Evolutionary conservation across 2,329 filamentous ascomycete genomes (phyloP).

Genomic region (Fonsecaea nubica): DNA sequence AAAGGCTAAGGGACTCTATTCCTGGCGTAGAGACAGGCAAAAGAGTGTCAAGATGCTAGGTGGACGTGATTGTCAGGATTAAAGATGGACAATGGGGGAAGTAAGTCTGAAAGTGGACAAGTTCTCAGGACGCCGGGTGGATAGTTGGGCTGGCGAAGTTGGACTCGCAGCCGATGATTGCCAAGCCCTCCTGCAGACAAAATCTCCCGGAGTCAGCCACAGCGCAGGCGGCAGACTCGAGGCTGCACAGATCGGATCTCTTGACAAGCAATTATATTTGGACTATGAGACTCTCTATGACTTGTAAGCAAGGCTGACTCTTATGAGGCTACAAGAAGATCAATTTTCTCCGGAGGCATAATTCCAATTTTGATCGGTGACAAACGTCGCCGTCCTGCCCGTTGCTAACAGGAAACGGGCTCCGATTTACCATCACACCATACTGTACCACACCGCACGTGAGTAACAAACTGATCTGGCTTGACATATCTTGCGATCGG

Average conservation of each 20-base stretch:
- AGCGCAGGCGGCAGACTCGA: background rate
- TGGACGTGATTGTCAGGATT: conserved; percentile 28
- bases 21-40: conserved; percentile 25
- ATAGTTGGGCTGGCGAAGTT: conserved; percentile 7
- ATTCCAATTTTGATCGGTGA: background rate
- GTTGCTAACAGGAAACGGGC: conserved; percentile 2
- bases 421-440: conserved; percentile 1
- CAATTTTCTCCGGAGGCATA: background rate
- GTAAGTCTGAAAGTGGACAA: conserved; percentile 29
- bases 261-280: background rate
- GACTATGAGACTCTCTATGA: background rate
- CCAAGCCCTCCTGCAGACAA: conserved; percentile 10
- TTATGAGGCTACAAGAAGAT: background rate
- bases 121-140: conserved; percentile 26
- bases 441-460: background rate
- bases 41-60: conserved; percentile 31
- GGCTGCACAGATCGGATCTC: background rate
- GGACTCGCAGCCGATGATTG: conserved; percentile 2
- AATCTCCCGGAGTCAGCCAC: conserved; percentile 3
- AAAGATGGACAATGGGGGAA: conserved; percentile 27
- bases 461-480: background rate
- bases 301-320: background rate
- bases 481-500: background rate
- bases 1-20: conserved; percentile 28
- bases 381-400: background rate